These are phyloP conservation scores for Candida fluviatilis DNA, from an alignment of 805 yeast genomes.

Conservation along the genomic window DNA sequence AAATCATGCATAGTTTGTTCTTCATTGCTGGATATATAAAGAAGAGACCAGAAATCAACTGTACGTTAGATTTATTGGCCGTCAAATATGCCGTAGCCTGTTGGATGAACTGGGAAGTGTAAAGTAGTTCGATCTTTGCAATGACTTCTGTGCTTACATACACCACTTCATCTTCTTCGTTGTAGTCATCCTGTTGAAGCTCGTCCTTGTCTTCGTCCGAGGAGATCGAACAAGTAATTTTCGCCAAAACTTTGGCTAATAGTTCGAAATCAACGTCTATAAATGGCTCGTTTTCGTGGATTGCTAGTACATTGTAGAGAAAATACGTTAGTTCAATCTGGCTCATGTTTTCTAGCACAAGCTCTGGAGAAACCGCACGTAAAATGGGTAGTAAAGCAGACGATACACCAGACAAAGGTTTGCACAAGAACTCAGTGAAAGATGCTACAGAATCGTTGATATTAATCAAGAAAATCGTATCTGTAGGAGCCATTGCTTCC, in stretches of 20 bases:
- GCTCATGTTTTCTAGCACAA: background rate
- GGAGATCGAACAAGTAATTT: slow-evolving; percentile 12
- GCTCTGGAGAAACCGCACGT: background rate
- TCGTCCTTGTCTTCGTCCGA: slow-evolving; percentile 18
- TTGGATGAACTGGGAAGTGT: slow-evolving; percentile 18
- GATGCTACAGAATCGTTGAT: slow-evolving; percentile 1
- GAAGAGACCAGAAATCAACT: slow-evolving; percentile 26
- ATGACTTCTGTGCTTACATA: slow-evolving; percentile 5
- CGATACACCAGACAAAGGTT: background rate
- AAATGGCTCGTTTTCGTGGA: slow-evolving; percentile 14
- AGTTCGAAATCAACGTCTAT: slow-evolving; percentile 14
- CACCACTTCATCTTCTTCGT: slow-evolving; percentile 13
- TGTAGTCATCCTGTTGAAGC: slow-evolving; percentile 13
- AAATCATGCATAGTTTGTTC: slow-evolving; percentile 36
- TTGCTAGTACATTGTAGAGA: slow-evolving; percentile 14
- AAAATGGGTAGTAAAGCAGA: background rate
- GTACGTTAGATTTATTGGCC: slow-evolving; percentile 11
- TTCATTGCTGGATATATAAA: slow-evolving; percentile 34
- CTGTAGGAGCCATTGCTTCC: background rate
- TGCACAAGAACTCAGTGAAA: background rate
- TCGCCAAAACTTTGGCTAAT: slow-evolving; percentile 15
- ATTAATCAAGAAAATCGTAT: background rate
- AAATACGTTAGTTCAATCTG: slow-evolving; percentile 9
- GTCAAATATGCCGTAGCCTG: slow-evolving; percentile 14
- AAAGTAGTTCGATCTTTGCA: slow-evolving; percentile 13